Evolutionary conservation across 2,329 filamentous ascomycete genomes (phyloP), one percentile per base, ranked within the genome.

Genomic region (Cladosporium sp.): DNA sequence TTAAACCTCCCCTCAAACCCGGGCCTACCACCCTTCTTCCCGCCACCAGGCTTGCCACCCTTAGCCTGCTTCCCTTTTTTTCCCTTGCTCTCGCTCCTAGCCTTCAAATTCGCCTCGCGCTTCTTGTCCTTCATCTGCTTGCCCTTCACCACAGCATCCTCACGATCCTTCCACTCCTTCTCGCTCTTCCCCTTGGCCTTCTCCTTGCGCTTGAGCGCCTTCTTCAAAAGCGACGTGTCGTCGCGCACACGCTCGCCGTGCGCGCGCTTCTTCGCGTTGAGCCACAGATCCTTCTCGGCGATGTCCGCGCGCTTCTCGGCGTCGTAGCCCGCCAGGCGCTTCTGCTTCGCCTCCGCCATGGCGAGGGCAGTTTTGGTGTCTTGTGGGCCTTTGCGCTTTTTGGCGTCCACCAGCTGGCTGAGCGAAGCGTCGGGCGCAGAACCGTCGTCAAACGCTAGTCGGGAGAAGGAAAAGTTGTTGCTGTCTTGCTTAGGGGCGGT

Each of bases 191-290:
- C 86, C 82, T 96, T 97, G 47, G 80, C 76, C 59, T 85, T 83
- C 63, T 96, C 89, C 74, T 96, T 95, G 59, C 92, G 84, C 79
- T 96, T 96, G 58, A 97, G 76, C 0, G 91, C 88, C 77, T 96
- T 96, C 78, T 96, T 96, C 22, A 99, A 78, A 51, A 96, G 73
- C 40, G 80, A 83, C 56, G 89, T 89, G 67, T 96, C 89, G 64
- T 97, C 90, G 54, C 83, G 84, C 29, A 96, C 85, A 66, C 89
- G 88, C 65, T 96, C 91, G 43, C 93, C 93, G 67, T 95, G 88
- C 1, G 86, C 89, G 19, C 87, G 84, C 70, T 89, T 89, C 70
- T 92, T 86, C 2, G 93, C 93, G 42, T 88, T 92, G 53, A 96
- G 77, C 93, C 93, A 99, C 52, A 85, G 76, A 63, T 99, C 92